Evolutionary conservation across 129 eudicot species (phyloP), one percentile per base, ranked within the genome.

Genomic region (Artemisia argyi): DNA sequence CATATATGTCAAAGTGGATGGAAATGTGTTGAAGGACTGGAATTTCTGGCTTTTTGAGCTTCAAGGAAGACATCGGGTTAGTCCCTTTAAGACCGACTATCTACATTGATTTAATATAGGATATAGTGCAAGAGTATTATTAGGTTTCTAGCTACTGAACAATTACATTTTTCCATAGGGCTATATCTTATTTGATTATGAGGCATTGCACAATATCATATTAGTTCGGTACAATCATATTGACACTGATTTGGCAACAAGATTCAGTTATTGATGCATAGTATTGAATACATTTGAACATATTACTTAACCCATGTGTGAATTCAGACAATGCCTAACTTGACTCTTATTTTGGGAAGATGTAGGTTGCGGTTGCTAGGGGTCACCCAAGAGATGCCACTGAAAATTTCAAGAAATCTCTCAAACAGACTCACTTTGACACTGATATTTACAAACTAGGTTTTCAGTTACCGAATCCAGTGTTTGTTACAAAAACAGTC

Each of bases 11-110:
- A 81, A 83, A 73, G 75, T 92, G 56, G 79, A 84, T 63, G 91
- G 91, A 74, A 58, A 73, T 20, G 78, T 68, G 60, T 71, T 83
- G 72, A 80, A 83, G 58, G 91, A 87, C 51, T 92, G 98, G 95
- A 87, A 76, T 73, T 92, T 92, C 78, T 86, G 95, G 89, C 96
- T 86, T 73, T 78, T 24, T 26, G 86, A 84, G 28, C 83, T 92
- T 16, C 83, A 83, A 42, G 61, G 79, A 56, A 64, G 57, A 75
- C 89, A 86, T 69, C 74, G 72, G 84, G 97, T 92, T 60, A 80
- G 96, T 82, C 12, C 56, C 12, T 26, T 75, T 4, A 57, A 57
- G 46, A 19, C 1, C 49, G 3, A 24, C 13, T 16, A 61, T 5
- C 32, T 62, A 62, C 18, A 7, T 61, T 30, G 48, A 61, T 63